phyloP scores from a whole-genome alignment of 257 asterid species.

The Gardenia jasminoides region DNA sequence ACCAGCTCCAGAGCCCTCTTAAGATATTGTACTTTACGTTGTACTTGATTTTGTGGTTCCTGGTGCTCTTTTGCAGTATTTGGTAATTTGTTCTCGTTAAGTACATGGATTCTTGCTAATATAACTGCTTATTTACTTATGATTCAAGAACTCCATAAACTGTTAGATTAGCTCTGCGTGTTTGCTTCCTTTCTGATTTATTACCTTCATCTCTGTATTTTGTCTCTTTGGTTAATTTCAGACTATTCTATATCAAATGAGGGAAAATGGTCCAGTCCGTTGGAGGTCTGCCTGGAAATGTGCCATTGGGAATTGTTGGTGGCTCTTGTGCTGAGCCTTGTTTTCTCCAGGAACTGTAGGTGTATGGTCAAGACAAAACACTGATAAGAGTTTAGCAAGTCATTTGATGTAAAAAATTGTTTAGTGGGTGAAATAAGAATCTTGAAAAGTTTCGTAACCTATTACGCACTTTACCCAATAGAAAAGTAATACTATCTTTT shows the following conservation, averaged over 20 bases:
- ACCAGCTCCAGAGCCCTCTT: conserved; percentile 76
- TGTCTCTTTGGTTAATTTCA: neutral
- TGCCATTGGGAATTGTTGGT: neutral
- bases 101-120: conserved; percentile 8
- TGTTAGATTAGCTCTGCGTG: neutral
- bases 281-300: neutral
- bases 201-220: neutral
- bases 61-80: neutral
- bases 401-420: too few species aligned
- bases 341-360: neutral
- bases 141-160: neutral
- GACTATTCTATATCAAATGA: neutral
- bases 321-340: neutral
- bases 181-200: neutral
- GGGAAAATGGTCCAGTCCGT: neutral
- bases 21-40: conserved; percentile 19
- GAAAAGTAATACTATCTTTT: too few species aligned
- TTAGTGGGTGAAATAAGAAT: too few species aligned
- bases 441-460: too few species aligned
- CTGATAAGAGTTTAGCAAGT: too few species aligned
- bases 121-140: conserved; percentile 2
- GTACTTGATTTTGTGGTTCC: neutral
- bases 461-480: too few species aligned
- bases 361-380: too few species aligned
- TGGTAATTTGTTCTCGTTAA: conserved; percentile 8